Conservation (phyloP, 2,329 filamentous ascomycete species). For the Rutstroemia sp. region DNA sequence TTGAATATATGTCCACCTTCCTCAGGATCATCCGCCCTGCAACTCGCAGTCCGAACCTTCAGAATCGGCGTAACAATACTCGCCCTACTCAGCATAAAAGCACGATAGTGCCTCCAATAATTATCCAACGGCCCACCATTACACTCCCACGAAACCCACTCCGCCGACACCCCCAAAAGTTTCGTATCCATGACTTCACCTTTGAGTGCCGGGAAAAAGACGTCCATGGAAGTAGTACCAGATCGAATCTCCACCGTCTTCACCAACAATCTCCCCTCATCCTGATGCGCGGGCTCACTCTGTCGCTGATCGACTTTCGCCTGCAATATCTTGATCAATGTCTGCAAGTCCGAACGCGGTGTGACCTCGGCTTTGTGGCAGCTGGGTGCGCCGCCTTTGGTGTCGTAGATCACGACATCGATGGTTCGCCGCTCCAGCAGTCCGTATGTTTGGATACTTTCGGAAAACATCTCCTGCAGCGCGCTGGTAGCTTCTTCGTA, state of each 20-base stretch:
- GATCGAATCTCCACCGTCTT: not conserved
- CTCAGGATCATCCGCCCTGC: not conserved
- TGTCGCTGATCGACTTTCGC: not conserved
- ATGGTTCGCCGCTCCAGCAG: not conserved
- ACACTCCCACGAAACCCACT: conserved; percentile 6
- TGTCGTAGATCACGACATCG: conserved; percentile 3
- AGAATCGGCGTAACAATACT: not conserved
- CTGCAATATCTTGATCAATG: not conserved
- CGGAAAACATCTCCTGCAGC: not conserved
- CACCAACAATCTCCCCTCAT: not conserved
- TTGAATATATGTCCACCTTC: conserved; percentile 2
- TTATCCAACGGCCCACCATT: not conserved
- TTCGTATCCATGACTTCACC: not conserved
- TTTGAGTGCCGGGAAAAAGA: not conserved
- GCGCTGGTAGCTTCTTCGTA: not conserved
- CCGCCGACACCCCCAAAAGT: not conserved
- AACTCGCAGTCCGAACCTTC: conserved; percentile 4
- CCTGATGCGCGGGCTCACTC: not conserved
- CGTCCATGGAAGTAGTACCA: not conserved
- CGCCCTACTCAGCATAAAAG: not conserved
- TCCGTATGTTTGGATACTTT: not conserved
- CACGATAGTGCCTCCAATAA: conserved; percentile 4
- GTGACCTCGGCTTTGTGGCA: not conserved
- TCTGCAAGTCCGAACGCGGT: not conserved
- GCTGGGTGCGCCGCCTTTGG: not conserved